Conservation (phyloP, 2,329 filamentous ascomycete genomes). For the Xylaria sp. region DNA sequence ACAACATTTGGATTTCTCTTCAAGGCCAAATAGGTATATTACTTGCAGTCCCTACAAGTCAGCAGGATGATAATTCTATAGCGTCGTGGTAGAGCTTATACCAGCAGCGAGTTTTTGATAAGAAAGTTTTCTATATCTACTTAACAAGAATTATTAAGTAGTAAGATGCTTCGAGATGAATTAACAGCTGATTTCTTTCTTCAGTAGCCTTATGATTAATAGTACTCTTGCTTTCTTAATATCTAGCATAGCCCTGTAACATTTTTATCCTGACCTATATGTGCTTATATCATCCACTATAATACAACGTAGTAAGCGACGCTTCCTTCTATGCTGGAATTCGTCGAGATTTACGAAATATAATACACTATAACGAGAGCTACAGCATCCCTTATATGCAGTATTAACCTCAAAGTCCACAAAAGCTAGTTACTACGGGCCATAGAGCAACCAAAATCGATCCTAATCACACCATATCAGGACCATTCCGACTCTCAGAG, state of each 20-base stretch:
- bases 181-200: too few species aligned
- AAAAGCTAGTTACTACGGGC: neutral
- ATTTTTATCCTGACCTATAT: too few species aligned
- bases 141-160: too few species aligned
- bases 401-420: neutral
- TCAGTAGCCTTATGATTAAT: too few species aligned
- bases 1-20: neutral
- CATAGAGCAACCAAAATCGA: neutral
- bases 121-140: too few species aligned
- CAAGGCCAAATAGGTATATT: neutral
- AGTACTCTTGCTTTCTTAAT: too few species aligned
- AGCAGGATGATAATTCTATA: too few species aligned
- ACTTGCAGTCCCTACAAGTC: neutral
- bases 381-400: neutral
- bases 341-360: neutral
- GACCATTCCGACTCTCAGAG: neutral
- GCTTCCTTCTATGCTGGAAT: neutral
- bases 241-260: too few species aligned
- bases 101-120: too few species aligned
- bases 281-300: neutral
- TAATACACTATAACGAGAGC: neutral
- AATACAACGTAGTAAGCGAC: slow-evolving; percentile 9
- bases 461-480: neutral
- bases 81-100: too few species aligned
- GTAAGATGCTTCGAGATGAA: too few species aligned